Evolutionary conservation across 345 rosid genomes (phyloP).

Genomic region (Laguncularia racemosa): DNA sequence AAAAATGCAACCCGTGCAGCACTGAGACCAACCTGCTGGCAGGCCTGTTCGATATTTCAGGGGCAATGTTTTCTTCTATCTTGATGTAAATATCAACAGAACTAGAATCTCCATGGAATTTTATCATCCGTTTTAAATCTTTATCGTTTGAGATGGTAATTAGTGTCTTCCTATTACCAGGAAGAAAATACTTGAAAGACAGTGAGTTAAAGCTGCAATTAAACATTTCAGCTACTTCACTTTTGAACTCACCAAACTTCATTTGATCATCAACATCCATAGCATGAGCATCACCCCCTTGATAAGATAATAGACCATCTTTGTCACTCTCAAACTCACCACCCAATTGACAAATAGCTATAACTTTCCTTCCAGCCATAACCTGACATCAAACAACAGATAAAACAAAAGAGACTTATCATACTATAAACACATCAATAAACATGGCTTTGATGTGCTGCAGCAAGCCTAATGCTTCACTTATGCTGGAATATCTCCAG

Average conservation of each 20-base stretch:
- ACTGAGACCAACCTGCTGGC: constrained; percentile 61
- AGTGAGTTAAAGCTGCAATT: constrained; percentile 30
- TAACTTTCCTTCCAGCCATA: constrained; percentile 54
- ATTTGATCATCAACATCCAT: constrained; percentile 50
- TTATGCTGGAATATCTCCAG: too few species aligned
- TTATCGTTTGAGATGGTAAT: constrained; percentile 68
- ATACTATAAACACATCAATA: too few species aligned
- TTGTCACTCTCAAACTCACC: constrained; percentile 44
- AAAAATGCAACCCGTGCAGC: neutral
- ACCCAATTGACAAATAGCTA: constrained; percentile 66
- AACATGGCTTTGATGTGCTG: too few species aligned
- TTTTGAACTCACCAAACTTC: constrained; percentile 46
- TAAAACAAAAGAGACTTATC: too few species aligned
- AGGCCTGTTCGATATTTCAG: constrained; percentile 68
- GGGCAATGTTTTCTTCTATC: constrained; percentile 46
- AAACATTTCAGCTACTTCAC: constrained; percentile 65
- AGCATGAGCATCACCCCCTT: constrained; percentile 66
- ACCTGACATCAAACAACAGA: constrained; percentile 14
- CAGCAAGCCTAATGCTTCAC: too few species aligned
- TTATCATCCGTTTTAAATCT: constrained; percentile 55
- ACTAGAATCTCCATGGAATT: constrained; percentile 51
- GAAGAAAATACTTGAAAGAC: constrained; percentile 77
- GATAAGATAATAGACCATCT: constrained; percentile 42
- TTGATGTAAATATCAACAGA: constrained; percentile 54
- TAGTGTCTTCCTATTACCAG: constrained; percentile 73